Base-by-base conservation (phyloP, 192 early-diverging fungal species). In the Gamsiella multidivaricata region DNA sequence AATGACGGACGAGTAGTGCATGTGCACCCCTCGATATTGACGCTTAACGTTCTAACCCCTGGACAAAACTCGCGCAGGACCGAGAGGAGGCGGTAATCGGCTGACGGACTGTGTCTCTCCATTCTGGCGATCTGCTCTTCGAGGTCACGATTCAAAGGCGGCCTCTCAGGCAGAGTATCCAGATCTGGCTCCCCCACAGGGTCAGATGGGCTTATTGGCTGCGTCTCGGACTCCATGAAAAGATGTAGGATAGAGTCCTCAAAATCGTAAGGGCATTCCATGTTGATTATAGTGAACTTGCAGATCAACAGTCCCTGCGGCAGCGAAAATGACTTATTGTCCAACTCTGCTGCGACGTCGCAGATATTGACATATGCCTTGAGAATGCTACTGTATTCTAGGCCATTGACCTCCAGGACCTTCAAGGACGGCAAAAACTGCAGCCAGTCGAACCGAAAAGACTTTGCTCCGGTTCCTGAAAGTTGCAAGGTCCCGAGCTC, bases 371-470 rank as follows among this genome's bases (percentile, higher is more conserved):
- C n/a, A 5, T 18, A 7, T 7, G 18, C 6, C n/a, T 50, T 49
- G 34, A 34, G 15, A 9, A 37, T 7, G 6, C 42, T 15, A 10
- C 20, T 51, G 37, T 53, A 64, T 6, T 64, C 43, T 9, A 64
- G 43, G 23, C 61, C 61, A 29, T 26, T 11, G 17, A 64, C 49
- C 37, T 52, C 37, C 26, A 64, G 29, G 1, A 31, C 20, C 15
- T 64, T 37, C 11, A 64, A 22, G 1, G 23, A 7, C 5, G 61
- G 49, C 1, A 50, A 18, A 33, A 22, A 22, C 23, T 5, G 3
- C 49, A 64, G 3, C 61, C 61, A 64, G 2, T 53, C 37, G 42
- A 64, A 53, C 3, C 25, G 33, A 26, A 64, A 64, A 15, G 50
- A 53, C 17, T 41, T 53, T 2, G 61, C 61, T 15, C 26, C 23